A percentile compares a stretch with the other conserved stretches of the same genome.
Conservation (phyloP, 768 basidiomycete genomes). For the Mycena maculata region DNA sequence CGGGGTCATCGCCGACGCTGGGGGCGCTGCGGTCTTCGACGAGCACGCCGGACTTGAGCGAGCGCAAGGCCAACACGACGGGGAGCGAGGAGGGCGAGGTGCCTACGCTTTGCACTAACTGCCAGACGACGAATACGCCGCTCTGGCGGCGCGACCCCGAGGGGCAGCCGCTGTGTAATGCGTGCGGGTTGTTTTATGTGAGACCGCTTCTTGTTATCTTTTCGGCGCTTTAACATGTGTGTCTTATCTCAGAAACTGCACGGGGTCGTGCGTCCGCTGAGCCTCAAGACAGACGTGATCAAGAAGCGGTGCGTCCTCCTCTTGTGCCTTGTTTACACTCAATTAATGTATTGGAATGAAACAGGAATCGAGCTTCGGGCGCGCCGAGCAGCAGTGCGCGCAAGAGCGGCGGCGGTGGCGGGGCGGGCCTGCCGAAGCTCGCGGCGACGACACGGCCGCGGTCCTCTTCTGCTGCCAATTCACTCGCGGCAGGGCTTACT, state of each 20-base stretch:
- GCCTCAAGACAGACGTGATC: slow-evolving; percentile 96
- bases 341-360: not conserved
- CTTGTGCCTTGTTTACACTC: too few relatives aligned
- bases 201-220: slow-evolving; percentile 51
- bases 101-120: slow-evolving; percentile 93
- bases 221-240: slow-evolving; percentile 11
- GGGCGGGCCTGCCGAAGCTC: slow-evolving; percentile 74
- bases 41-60: slow-evolving; percentile 73
- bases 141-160: slow-evolving; percentile 94
- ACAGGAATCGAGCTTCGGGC: slow-evolving; percentile 85
- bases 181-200: slow-evolving; percentile 93
- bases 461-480: slow-evolving; percentile 78
- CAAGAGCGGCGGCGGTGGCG: slow-evolving; percentile 64
- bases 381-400: slow-evolving; percentile 73
- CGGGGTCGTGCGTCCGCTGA: slow-evolving; percentile 92
- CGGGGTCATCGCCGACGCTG: slow-evolving; percentile 39
- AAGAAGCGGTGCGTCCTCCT: slow-evolving; percentile 81
- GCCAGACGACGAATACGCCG: slow-evolving; percentile 95
- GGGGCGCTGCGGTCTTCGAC: slow-evolving; percentile 64
- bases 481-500: slow-evolving; percentile 58
- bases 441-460: slow-evolving; percentile 81
- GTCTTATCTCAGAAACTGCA: slow-evolving; percentile 83
- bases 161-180: slow-evolving; percentile 92
- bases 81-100: slow-evolving; percentile 74
- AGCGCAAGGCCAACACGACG: slow-evolving; percentile 51